These are phyloP conservation scores for Solanum hybrid DNA, from an alignment of 305 asterid genomes.

Conservation along the genomic window DNA sequence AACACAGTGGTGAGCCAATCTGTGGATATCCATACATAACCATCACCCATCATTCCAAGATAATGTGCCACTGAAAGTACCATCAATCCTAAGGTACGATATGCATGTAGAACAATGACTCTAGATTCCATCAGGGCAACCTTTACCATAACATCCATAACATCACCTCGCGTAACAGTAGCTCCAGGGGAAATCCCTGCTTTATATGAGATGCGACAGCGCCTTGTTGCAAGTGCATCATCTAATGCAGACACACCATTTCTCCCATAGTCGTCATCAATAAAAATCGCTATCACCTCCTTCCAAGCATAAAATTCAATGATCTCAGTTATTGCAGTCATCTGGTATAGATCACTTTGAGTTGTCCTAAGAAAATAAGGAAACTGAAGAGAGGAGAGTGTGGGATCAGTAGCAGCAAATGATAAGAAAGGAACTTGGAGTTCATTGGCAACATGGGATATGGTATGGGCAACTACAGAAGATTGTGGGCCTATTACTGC, in stretches of 20 bases:
- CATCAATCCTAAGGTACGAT: constrained; percentile 23
- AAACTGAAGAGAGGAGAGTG: constrained; percentile 34
- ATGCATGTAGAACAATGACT: constrained; percentile 35
- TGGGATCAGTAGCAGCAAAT: constrained; percentile 40
- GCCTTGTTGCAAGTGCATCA: constrained; percentile 33
- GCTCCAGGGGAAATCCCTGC: constrained; percentile 31
- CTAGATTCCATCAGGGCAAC: constrained; percentile 36
- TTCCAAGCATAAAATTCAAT: constrained; percentile 33
- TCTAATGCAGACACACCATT: constrained; percentile 38
- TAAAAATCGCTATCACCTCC: constrained; percentile 26
- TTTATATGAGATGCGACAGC: constrained; percentile 30
- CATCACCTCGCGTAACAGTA: constrained; percentile 5
- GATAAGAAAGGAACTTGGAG: constrained; percentile 44
- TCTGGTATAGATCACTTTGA: constrained; percentile 37
- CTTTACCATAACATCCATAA: constrained; percentile 36
- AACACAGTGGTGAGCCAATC: constrained; percentile 40
- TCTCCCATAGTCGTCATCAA: constrained; percentile 43
- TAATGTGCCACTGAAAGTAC: constrained; percentile 34
- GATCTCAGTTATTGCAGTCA: constrained; percentile 38
- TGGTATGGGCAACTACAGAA: constrained; percentile 35
- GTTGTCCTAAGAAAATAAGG: constrained; percentile 44
- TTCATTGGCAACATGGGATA: constrained; percentile 29
- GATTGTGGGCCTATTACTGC: constrained; percentile 50
- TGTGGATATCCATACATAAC: constrained; percentile 46
- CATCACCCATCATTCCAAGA: constrained; percentile 41